Evolutionary conservation across 768 basidiomycete species (phyloP).

Genomic region (Pleurotus citrinopileatus): DNA sequence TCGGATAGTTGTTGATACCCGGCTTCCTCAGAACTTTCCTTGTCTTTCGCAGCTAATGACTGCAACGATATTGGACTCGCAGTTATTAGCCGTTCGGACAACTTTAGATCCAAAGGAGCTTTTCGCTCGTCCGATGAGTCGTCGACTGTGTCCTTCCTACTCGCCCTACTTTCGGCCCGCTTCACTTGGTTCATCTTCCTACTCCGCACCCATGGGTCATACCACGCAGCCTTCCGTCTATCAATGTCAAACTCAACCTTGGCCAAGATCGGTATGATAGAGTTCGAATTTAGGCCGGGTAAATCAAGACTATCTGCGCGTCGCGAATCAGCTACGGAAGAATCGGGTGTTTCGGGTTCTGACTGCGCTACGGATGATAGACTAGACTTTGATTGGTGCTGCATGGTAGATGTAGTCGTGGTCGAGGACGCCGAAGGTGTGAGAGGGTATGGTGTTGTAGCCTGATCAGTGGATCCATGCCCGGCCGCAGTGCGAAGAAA

Average conservation of each 20-base stretch:
- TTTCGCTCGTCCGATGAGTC: constrained; percentile 18
- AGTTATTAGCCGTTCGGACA: constrained; percentile 49
- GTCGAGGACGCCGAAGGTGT: constrained; percentile 45
- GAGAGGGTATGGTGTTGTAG: constrained; percentile 30
- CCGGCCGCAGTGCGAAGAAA: constrained; percentile 20
- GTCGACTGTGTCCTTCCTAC: constrained; percentile 20
- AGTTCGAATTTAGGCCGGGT: constrained; percentile 60
- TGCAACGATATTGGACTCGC: constrained; percentile 25
- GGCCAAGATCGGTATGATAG: constrained; percentile 81
- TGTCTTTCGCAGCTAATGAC: constrained; percentile 14
- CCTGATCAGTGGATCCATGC: constrained; percentile 32
- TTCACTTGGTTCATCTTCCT: constrained; percentile 60
- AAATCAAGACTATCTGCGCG: constrained; percentile 54
- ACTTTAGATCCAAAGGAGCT: constrained; percentile 44
- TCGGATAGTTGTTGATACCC: constrained; percentile 36
- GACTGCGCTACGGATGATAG: constrained; percentile 41
- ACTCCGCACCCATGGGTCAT: constrained; percentile 77
- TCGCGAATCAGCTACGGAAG: constrained; percentile 38
- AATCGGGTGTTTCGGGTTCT: constrained; percentile 54
- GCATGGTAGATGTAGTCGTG: constrained; percentile 44
- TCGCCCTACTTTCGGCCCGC: constrained; percentile 42
- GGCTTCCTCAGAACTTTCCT: constrained; percentile 19
- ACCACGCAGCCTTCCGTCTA: constrained; percentile 75
- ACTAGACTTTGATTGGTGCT: constrained; percentile 45
- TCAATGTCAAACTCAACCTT: constrained; percentile 97